Evolutionary conservation across 2,329 filamentous ascomycete genomes (phyloP), one percentile per base, ranked within the genome.

Genomic region (Trichoderma sp.): DNA sequence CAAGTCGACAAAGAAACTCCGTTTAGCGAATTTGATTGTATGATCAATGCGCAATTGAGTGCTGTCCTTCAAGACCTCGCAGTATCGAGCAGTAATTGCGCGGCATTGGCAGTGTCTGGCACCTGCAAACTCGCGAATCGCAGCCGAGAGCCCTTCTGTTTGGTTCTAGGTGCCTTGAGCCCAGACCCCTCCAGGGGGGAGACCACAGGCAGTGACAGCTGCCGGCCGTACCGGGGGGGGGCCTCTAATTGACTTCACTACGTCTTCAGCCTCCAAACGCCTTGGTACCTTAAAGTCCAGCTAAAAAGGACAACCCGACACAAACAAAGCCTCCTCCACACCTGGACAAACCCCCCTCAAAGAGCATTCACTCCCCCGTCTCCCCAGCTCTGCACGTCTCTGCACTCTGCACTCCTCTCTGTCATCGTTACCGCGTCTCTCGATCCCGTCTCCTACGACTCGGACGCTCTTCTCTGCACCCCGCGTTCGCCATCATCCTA

Each of bases 191-290:
- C 30, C 57, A 44, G 26, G 26, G 59, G 5, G 50, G 15, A 15
- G 21, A 24, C 2, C 26, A 41, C n/a, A 24, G 34, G 41, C 41
- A 45, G 60, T 63, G 50, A 63, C 60, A 63, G 60, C 57, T 59
- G 56, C 44, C 55, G 44, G 55, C 48, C 45, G 58, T 48, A 60
- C 64, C 24, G 39, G 52, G 56, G 64, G 64, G 14, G 64, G 61
- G 52, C 64, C 64, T 65, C 64, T 54, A 61, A 65, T 28, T 47
- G 60, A 48, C 60, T 59, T 65, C 57, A 61, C 64, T 48, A 65
- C 64, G 57, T 51, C 64, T 61, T 65, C 64, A 65, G 50, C 51
- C 63, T 65, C 26, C 62, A 7, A 19, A 54, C 60, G 60, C 50
- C 60, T 63, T 55, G 60, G 60, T 63, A 63, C 60, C 60, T 63